Evolutionary conservation across 257 asterid species (phyloP).

Genomic region (Marsdenia floribunda): DNA sequence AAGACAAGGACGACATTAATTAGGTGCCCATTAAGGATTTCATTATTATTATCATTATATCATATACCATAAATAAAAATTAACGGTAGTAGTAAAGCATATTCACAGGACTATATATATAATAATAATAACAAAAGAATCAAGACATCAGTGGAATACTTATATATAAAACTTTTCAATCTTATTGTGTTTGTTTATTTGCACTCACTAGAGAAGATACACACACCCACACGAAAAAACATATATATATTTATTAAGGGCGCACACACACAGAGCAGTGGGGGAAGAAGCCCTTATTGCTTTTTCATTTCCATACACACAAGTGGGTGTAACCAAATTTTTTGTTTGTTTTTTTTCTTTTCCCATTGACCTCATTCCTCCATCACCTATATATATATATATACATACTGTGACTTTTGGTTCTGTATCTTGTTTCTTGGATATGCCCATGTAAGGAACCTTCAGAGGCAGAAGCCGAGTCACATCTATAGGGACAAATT

Average conservation of each 20-base stretch:
- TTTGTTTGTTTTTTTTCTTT: background rate
- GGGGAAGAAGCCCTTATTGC: constrained; percentile 14
- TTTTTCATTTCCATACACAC: constrained; percentile 4
- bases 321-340: constrained; percentile 11
- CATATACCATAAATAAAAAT: background rate
- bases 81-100: constrained; percentile 17
- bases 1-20: background rate
- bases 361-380: constrained; percentile 25
- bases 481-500: constrained; percentile 8
- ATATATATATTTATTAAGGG: too few relatives aligned
- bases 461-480: background rate
- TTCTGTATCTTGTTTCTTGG: background rate
- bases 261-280: background rate
- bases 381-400: background rate
- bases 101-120: constrained; percentile 3
- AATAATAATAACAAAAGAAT: constrained; percentile 7
- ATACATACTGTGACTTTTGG: constrained; percentile 5
- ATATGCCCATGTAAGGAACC: background rate
- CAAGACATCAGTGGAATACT: constrained; percentile 17
- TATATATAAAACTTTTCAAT: constrained; percentile 5
- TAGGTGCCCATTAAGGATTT: constrained; percentile 14
- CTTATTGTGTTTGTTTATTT: constrained; percentile 16
- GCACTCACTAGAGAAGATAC: constrained; percentile 14
- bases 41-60: constrained; percentile 5
- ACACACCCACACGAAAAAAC: too few relatives aligned